Percentiles rank a stretch among this genome's conserved stretches.
Evolutionary conservation across 805 yeast species (phyloP).

Genomic region (Candida railenensis): DNA sequence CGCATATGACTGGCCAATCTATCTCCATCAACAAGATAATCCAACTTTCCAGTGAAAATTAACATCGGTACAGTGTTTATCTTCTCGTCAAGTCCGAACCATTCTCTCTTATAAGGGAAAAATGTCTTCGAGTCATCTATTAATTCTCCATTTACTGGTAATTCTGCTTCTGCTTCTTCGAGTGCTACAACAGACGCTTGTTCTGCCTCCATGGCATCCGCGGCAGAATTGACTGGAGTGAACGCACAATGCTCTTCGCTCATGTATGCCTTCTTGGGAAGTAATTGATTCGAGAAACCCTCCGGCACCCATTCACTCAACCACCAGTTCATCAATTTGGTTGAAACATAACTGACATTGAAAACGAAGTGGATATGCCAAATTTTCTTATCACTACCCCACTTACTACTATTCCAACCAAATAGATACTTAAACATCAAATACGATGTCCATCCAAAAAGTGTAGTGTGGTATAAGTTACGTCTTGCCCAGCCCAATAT

Average conservation of each 20-base stretch:
- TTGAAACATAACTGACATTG: constrained; percentile 80
- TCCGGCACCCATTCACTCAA: constrained; percentile 41
- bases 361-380: constrained; percentile 77
- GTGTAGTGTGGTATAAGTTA: constrained; percentile 29
- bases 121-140: constrained; percentile 51
- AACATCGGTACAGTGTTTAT: constrained; percentile 51
- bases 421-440: constrained; percentile 83
- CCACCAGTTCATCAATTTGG: constrained; percentile 93
- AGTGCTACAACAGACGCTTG: constrained; percentile 9
- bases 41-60: constrained; percentile 70
- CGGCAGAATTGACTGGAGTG: constrained; percentile 18
- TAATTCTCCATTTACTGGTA: constrained; percentile 28
- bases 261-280: constrained; percentile 28
- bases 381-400: constrained; percentile 59
- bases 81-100: constrained; percentile 49
- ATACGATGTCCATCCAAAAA: constrained; percentile 68
- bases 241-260: constrained; percentile 24
- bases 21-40: constrained; percentile 75
- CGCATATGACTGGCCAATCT: constrained; percentile 64
- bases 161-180: constrained; percentile 2
- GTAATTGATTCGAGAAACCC: constrained; percentile 40
- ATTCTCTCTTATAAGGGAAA: constrained; percentile 49
- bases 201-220: constrained; percentile 4
- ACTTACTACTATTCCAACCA: constrained; percentile 80
- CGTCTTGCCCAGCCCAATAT: constrained; percentile 62